Base-by-base conservation (phyloP, 306 rosid genomes). In the Abrus precatorius region DNA sequence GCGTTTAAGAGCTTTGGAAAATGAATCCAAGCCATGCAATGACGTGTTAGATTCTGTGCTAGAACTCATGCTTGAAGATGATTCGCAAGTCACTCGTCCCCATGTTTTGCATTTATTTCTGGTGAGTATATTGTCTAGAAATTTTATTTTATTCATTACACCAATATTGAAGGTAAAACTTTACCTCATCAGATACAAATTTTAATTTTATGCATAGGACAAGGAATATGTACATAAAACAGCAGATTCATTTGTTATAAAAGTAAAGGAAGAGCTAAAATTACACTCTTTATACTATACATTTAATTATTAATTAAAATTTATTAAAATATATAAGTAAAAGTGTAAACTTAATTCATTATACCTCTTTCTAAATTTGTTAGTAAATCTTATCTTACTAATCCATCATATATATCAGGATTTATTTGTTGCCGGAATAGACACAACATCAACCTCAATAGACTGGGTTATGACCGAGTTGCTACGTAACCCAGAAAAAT, bases 381-480 rank as follows among this genome's bases (percentile, higher is more conserved):
- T 2, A 27, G 5, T 56, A 56, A 28, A 29, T 56, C 33, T 7
- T 56, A 36, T 62, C 5, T 34, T 12, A 62, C 43, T 36, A 2
- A 62, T 6, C 34, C 11, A n/a, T 33, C 27, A 0, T 7, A 40
- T 40, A 32, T 70, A 29, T 29, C 74, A 53, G 85, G 86, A 77
- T 74, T 81, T 85, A 73, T 80, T 77, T n/a, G 63, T 49, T 0
- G 85, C 77, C 13, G 85, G 77, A 12, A 68, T 82, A 47, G 85
- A 82, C 72, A 82, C 85, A 68, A 82, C 81, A 57, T 36, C 72
- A 38, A 48, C 40, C 49, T 41, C 81, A 3, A 8, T 75, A 7
- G 81, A 68, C 68, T 75, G 81, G 85, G 50, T 67, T 2, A 82
- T 82, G 85, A 8, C 81, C 7, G 89, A 74, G 49, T 63, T 83